A percentile compares a stretch with the other conserved stretches of the same genome.
Evolutionary conservation across 2,329 filamentous ascomycete genomes (phyloP).

Genomic region (Neophaeococcomyces mojaviensis): DNA sequence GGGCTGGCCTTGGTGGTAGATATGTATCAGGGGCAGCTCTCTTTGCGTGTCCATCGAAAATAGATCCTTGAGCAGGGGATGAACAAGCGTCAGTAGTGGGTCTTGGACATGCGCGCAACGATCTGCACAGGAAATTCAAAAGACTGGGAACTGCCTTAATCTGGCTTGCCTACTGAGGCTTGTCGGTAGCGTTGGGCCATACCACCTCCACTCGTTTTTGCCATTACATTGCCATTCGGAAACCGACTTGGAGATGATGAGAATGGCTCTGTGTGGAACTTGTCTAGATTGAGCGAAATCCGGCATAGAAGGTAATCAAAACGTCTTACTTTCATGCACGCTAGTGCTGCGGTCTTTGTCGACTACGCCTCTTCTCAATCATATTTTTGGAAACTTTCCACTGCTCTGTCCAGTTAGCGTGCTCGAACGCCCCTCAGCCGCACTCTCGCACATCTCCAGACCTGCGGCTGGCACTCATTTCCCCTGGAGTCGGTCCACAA

Average conservation of each 20-base stretch:
- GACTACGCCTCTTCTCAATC: constrained; percentile 3
- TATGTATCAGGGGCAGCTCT: constrained; percentile 9
- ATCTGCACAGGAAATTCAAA: constrained; percentile 23
- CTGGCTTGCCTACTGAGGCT: constrained; percentile 17
- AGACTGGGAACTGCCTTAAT: constrained; percentile 20
- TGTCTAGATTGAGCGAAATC: constrained; percentile 1
- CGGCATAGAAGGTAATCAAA: constrained; percentile 8
- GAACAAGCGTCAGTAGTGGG: constrained; percentile 19
- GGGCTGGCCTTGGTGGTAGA: constrained; percentile 12
- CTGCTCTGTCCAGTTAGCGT: not conserved
- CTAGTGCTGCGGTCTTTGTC: not conserved
- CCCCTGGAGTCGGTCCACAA: not conserved
- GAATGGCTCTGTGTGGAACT: constrained; percentile 15
- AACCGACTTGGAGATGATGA: constrained; percentile 16
- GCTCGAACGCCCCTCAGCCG: not conserved
- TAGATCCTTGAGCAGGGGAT: constrained; percentile 19
- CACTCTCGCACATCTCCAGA: not conserved
- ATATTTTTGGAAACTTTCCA: constrained; percentile 6
- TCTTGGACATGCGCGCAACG: constrained; percentile 18
- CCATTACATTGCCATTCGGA: constrained; percentile 16
- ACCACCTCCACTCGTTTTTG: constrained; percentile 18
- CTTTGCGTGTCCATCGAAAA: constrained; percentile 17
- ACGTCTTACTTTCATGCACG: constrained; percentile 9
- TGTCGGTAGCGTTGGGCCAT: constrained; percentile 14
- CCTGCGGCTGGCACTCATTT: not conserved